These are phyloP conservation scores for Nepenthes mirabilis DNA, from an alignment of 148 eudicot species.

Conservation along the genomic window DNA sequence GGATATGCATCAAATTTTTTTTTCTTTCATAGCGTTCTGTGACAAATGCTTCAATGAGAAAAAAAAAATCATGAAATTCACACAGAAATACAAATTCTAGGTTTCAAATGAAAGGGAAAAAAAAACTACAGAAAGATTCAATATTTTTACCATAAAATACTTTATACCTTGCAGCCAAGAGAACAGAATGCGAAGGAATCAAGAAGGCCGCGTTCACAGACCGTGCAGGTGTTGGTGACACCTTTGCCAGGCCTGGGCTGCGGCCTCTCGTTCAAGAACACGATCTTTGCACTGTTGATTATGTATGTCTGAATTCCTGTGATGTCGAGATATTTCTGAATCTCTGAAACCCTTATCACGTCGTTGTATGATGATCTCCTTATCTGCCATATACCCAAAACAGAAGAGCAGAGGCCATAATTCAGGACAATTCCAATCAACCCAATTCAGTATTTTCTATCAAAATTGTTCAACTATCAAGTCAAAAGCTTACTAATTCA, in stretches of 20 bases:
- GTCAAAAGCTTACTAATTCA: too few relatives aligned
- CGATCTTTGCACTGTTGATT: conserved; percentile 34
- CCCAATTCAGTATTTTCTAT: neutral
- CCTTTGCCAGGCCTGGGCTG: conserved; percentile 39
- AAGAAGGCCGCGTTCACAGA: conserved; percentile 34
- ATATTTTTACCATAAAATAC: too few relatives aligned
- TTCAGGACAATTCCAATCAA: neutral
- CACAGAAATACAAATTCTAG: too few relatives aligned
- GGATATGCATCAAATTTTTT: too few relatives aligned
- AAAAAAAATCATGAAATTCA: too few relatives aligned
- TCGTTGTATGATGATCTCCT: conserved; percentile 41
- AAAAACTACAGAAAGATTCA: neutral
- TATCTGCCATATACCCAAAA: conserved; percentile 15
- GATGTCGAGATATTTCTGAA: conserved; percentile 35
- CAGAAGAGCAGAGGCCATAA: neutral
- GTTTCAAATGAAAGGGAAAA: neutral
- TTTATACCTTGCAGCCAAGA: conserved; percentile 44
- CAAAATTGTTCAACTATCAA: neutral
- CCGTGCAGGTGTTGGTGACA: conserved; percentile 29
- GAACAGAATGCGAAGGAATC: conserved; percentile 52
- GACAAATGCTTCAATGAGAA: too few relatives aligned
- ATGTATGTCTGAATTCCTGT: conserved; percentile 39
- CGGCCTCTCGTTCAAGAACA: conserved; percentile 34
- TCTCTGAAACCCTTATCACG: conserved; percentile 43
- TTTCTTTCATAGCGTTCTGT: too few relatives aligned